Base-by-base conservation (phyloP, 306 rosid genomes). In the Sindora glabra region DNA sequence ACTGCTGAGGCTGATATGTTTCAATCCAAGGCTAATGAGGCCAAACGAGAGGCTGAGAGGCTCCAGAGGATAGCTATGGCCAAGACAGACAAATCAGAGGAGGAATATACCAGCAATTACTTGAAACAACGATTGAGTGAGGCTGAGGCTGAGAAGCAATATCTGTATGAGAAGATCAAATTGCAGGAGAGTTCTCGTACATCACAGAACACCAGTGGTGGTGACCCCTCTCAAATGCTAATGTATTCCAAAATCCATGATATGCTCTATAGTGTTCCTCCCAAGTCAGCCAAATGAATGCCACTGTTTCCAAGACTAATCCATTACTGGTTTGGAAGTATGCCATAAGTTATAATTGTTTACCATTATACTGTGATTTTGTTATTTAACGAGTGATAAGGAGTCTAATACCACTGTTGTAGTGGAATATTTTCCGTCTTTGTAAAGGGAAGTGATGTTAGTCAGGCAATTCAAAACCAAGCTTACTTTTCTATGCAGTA, bases 131-230 rank as follows among this genome's bases (percentile, higher is more conserved):
- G 81, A 10, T 71, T 86, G 70, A 94, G 69, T 38, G 99, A 94
- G 75, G 99, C 99, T 0, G 96, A 94, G 74, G 97, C 95, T 22
- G 99, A 94, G 83, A 94, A 94, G 77, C 94, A 83, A 77, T 92
- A 83, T 82, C 84, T 92, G 56, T 81, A 83, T 61, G 99, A 92
- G 85, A 92, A 86, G 89, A 86, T 94, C 45, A 94, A 94, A 78
- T 74, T 94, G 73, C 99, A 94, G 75, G 99, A 94, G 79, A 77
- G 87, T 69, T 86, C 95, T 10, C 89, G 87, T 22, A 63, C 86
- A 54, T 83, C 90, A 21, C 95, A 83, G 64, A 69, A 80, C 77
- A 80, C 86, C 56, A 68, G 82, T 24, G 86, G 86, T 11, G 85
- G 83, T 22, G 96, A 87, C 29, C 84, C 99, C 22, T 94, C 94